Evolutionary conservation across 1,284 basidiomycete genomes (phyloP).

Genomic region (Phenoliferia sp.): DNA sequence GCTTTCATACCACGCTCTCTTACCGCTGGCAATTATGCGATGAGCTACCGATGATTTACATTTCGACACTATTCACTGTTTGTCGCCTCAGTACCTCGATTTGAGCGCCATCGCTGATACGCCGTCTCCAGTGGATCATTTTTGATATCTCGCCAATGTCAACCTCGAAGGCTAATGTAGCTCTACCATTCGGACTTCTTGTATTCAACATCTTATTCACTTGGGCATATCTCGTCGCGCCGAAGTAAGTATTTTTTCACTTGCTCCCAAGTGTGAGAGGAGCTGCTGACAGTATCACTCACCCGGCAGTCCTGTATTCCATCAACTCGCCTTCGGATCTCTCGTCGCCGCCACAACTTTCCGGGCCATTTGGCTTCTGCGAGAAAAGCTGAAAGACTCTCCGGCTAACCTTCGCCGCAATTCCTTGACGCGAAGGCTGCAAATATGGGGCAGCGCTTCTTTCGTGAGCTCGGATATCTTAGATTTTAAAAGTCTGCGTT

Average conservation of each 20-base stretch:
- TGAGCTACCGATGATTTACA: conserved; percentile 10
- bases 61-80: not conserved
- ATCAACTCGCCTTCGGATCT: conserved; percentile 7
- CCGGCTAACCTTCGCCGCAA: not conserved
- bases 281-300: not conserved
- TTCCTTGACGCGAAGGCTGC: not conserved
- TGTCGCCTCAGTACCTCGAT: too few species aligned
- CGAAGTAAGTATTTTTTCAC: not conserved
- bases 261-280: too few species aligned
- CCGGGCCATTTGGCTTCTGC: conserved; percentile 4
- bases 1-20: not conserved
- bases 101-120: too few species aligned
- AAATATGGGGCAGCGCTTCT: not conserved
- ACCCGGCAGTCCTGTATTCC: conserved; percentile 3
- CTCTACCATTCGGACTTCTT: not conserved
- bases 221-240: conserved; percentile 1
- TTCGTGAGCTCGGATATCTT: not conserved
- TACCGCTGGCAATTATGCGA: conserved; percentile 8
- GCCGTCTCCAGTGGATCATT: too few species aligned
- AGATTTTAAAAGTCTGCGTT: too few species aligned
- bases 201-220: conserved; percentile 6
- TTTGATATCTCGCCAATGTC: conserved; percentile 4
- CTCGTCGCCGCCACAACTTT: conserved; percentile 1
- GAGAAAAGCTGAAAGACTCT: not conserved
- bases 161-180: not conserved